Conservation (phyloP, 352 stramenopile species). For the Globisporangium irregulare region DNA sequence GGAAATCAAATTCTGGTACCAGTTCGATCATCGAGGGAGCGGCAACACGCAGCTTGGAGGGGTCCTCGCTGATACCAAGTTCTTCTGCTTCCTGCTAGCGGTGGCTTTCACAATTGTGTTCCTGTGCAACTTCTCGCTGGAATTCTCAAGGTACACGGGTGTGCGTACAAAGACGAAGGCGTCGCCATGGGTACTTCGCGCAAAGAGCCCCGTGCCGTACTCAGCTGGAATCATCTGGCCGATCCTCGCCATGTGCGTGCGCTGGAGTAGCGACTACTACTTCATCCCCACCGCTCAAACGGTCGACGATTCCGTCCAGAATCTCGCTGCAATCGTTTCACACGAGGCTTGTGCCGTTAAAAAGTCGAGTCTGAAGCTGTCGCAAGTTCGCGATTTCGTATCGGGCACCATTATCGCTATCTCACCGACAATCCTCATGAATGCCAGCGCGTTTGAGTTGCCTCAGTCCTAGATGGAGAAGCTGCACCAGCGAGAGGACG, state of each 20-base stretch:
- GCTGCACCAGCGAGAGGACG: not conserved
- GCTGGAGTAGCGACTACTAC: conserved; percentile 36
- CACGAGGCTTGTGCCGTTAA: not conserved
- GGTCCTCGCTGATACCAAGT: conserved; percentile 32
- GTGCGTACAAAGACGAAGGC: not conserved
- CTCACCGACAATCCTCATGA: conserved; percentile 2
- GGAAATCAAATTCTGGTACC: conserved; percentile 20
- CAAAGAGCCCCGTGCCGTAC: conserved; percentile 28
- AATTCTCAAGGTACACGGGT: conserved; percentile 1
- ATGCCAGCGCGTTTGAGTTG: not conserved
- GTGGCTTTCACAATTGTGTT: not conserved
- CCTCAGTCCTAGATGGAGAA: conserved; percentile 1
- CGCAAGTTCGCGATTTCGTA: not conserved
- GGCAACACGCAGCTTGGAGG: conserved; percentile 26
- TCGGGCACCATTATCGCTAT: not conserved
- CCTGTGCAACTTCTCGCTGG: not conserved
- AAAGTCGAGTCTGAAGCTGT: not conserved
- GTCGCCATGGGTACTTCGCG: conserved; percentile 13
- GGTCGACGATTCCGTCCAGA: too few relatives aligned
- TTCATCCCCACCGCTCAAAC: conserved; percentile 15
- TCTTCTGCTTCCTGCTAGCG: conserved; percentile 24
- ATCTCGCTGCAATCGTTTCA: not conserved
- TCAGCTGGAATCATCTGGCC: conserved; percentile 32
- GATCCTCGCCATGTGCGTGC: conserved; percentile 25
- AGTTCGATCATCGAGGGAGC: conserved; percentile 16